Conservation (phyloP, 352 stramenopile species). For the Aphanomyces stellatus region DNA sequence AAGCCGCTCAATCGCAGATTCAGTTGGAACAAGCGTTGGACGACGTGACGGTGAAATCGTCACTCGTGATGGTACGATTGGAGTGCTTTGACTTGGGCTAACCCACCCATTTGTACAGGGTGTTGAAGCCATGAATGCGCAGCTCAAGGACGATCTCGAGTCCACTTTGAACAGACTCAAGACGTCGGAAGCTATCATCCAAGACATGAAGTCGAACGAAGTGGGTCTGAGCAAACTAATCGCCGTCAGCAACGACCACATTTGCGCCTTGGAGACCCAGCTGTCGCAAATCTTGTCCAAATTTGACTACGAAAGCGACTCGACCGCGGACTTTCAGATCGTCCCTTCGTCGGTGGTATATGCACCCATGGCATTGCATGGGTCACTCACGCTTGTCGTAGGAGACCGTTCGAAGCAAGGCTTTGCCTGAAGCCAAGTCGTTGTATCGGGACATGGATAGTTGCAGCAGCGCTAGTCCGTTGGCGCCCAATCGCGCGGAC, state of each 20-base stretch:
- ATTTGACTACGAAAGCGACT: background rate
- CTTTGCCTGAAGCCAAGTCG: too few species aligned
- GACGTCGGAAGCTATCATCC: background rate
- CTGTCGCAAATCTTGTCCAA: background rate
- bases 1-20: background rate
- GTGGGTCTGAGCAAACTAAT: background rate
- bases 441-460: too few species aligned
- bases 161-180: background rate
- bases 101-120: too few species aligned
- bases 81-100: background rate
- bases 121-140: background rate
- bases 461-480: too few species aligned
- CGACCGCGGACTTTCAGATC: background rate
- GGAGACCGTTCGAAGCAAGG: too few species aligned
- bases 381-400: too few species aligned
- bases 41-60: background rate
- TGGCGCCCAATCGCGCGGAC: background rate
- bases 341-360: background rate
- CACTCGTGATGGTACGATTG: background rate
- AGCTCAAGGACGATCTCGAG: background rate
- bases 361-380: too few species aligned
- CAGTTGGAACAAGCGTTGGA: background rate
- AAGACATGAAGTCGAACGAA: background rate
- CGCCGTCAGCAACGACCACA: background rate
- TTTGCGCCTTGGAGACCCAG: background rate